Evolutionary conservation across 768 basidiomycete species (phyloP).

Genomic region (Russula ochroleuca): DNA sequence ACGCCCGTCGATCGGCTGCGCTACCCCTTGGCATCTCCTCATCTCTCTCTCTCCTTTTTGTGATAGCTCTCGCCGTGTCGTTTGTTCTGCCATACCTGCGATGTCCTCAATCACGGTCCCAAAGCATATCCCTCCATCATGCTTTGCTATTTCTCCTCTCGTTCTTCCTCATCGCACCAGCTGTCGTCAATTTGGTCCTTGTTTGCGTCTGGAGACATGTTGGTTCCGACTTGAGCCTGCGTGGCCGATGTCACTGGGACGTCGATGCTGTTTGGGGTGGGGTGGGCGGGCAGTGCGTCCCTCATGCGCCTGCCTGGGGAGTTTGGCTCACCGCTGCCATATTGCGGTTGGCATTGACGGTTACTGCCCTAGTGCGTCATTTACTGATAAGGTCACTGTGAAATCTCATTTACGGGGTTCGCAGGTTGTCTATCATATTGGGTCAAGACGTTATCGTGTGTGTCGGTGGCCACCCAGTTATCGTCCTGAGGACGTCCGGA

Average conservation of each 20-base stretch:
- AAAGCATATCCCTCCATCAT: slow-evolving; percentile 37
- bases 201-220: slow-evolving; percentile 50
- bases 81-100: slow-evolving; percentile 36
- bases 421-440: slow-evolving; percentile 12
- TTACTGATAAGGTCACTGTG: not conserved
- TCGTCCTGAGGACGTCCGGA: slow-evolving; percentile 4
- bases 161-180: slow-evolving; percentile 47
- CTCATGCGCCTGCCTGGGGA: slow-evolving; percentile 41
- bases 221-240: slow-evolving; percentile 38
- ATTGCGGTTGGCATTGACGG: slow-evolving; percentile 52
- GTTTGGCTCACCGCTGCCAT: slow-evolving; percentile 53
- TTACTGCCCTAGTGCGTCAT: slow-evolving; percentile 48
- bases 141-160: slow-evolving; percentile 39
- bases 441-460: not conserved
- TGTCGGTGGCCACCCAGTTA: not conserved
- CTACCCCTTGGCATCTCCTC: slow-evolving; percentile 49
- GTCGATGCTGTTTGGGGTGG: slow-evolving; percentile 65
- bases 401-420: not conserved
- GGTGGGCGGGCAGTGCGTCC: slow-evolving; percentile 31
- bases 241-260: slow-evolving; percentile 55
- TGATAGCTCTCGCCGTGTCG: slow-evolving; percentile 28
- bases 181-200: slow-evolving; percentile 53
- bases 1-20: slow-evolving; percentile 41
- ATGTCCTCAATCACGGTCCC: slow-evolving; percentile 35
- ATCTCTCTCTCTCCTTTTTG: slow-evolving; percentile 36